These are phyloP conservation scores for Pseudoscleropodium purum DNA, from an alignment of 225 moss, liverwort and hornwort genomes.

Conservation along the genomic window DNA sequence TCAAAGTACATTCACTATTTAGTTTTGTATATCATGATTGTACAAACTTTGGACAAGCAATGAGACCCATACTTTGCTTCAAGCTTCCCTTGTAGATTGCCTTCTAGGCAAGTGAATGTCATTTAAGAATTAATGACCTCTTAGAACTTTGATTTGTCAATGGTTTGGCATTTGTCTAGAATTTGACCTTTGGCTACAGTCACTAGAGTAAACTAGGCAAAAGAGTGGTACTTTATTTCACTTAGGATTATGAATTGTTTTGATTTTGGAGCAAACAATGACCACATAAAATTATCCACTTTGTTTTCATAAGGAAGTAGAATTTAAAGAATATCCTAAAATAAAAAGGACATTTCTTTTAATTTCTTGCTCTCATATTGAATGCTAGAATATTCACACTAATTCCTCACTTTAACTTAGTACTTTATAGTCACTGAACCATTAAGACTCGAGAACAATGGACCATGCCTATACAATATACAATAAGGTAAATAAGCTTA, in stretches of 20 bases:
- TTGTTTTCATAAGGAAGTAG: neutral
- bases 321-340: neutral
- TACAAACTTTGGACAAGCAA: too few relatives aligned
- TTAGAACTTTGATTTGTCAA: neutral
- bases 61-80: too few relatives aligned
- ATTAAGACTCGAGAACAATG: neutral
- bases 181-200: neutral
- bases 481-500: too few relatives aligned
- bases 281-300: neutral
- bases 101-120: neutral
- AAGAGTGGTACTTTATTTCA: too few relatives aligned
- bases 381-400: neutral
- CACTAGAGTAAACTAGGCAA: neutral
- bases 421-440: too few relatives aligned
- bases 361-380: accelerated
- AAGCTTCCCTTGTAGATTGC: neutral
- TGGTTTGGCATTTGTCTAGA: neutral
- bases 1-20: too few relatives aligned
- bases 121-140: neutral
- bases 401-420: neutral
- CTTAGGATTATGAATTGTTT: neutral
- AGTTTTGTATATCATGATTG: too few relatives aligned
- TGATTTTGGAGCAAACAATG: neutral
- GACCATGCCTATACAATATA: neutral
- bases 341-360: neutral